phyloP scores from a whole-genome alignment of 2,329 filamentous ascomycete genomes.

The Rachicladosporium sp. region DNA sequence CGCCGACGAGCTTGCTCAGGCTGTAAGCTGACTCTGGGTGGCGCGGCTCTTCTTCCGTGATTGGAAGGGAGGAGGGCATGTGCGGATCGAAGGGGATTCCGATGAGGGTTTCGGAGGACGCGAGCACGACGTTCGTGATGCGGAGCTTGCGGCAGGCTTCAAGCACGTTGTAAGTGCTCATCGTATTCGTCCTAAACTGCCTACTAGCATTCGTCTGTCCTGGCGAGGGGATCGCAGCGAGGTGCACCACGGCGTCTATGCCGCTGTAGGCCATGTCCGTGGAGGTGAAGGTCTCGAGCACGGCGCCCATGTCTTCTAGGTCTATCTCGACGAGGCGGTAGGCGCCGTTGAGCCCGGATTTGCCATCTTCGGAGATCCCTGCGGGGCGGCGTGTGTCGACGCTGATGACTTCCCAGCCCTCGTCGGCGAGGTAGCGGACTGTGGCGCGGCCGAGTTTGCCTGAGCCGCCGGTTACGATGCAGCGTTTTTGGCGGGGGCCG shows the following conservation, averaged over 20 bases:
- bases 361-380: constrained; percentile 14
- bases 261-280: constrained; percentile 15
- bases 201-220: constrained; percentile 13
- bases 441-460: constrained; percentile 15
- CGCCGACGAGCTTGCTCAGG: constrained; percentile 12
- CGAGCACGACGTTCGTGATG: constrained; percentile 15
- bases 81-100: constrained; percentile 15
- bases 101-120: constrained; percentile 14
- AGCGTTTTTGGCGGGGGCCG: constrained; percentile 9
- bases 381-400: constrained; percentile 13
- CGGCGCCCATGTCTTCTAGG: constrained; percentile 14
- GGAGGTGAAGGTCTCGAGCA: constrained; percentile 13
- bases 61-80: constrained; percentile 8
- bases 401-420: constrained; percentile 15
- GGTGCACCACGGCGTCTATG: constrained; percentile 13
- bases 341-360: constrained; percentile 12
- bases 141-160: constrained; percentile 13
- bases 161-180: constrained; percentile 15
- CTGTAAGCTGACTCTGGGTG: constrained; percentile 13
- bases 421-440: constrained; percentile 13
- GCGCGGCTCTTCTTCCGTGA: constrained; percentile 13
- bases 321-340: constrained; percentile 15
- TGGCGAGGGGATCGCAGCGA: constrained; percentile 14
- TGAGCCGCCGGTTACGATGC: constrained; percentile 13
- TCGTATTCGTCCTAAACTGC: constrained; percentile 15